Conservation (phyloP, 2,329 filamentous ascomycete genomes). For the Apiospora pterosperma region DNA sequence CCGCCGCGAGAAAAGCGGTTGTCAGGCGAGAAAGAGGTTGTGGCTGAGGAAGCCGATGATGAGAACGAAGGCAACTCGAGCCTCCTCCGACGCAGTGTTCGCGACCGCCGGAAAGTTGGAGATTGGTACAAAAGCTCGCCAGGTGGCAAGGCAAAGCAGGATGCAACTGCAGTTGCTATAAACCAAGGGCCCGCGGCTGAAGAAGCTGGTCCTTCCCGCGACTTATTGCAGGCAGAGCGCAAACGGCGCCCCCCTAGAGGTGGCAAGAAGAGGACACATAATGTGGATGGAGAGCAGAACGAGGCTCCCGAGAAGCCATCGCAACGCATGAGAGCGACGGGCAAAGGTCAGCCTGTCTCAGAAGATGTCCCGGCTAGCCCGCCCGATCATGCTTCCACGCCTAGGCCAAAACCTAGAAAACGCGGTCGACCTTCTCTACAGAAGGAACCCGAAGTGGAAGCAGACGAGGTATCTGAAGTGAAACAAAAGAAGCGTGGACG, state of each 20-base stretch:
- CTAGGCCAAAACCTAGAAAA: neutral
- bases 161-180: neutral
- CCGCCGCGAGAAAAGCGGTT: slow-evolving; percentile 5
- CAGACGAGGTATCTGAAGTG: neutral
- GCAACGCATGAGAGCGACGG: neutral
- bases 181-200: slow-evolving; percentile 1
- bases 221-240: neutral
- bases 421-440: neutral
- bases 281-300: neutral
- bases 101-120: slow-evolving; percentile 1
- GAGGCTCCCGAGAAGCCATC: neutral
- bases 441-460: slow-evolving; percentile 12
- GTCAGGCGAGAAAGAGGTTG: slow-evolving; percentile 8
- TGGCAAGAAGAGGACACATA: neutral
- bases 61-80: slow-evolving; percentile 21
- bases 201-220: neutral
- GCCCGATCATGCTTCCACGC: neutral
- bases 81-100: slow-evolving; percentile 4
- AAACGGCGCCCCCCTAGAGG: neutral
- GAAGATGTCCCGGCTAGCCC: neutral
- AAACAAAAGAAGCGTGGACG: slow-evolving; percentile 21
- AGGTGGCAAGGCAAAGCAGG: neutral
- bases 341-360: neutral
- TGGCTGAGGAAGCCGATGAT: slow-evolving; percentile 26
- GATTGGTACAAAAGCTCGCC: slow-evolving; percentile 3